Base-by-base conservation (phyloP, 352 stramenopile genomes). In the Pythium chondricola region DNA sequence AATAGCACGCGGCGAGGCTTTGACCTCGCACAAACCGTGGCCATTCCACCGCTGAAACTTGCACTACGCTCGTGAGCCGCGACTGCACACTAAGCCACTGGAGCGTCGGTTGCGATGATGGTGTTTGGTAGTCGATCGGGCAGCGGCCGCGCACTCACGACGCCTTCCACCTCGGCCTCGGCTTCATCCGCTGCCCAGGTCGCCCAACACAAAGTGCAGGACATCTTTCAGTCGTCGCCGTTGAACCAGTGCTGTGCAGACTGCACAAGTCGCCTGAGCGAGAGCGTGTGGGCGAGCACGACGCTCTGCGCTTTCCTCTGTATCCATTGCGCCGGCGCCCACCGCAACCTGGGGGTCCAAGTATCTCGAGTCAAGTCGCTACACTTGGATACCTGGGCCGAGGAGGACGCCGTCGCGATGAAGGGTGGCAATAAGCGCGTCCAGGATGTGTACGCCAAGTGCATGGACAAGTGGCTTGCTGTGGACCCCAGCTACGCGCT, bases 101-200 rank as follows among this genome's bases (percentile, higher is more conserved):
- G n/a, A n/a, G n/a, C 35, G 16, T 9, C n/a, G 26, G 16, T 18
- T 11, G 49, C 13, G 11, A 63, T 54, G 55, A 63, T 63, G 55
- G 49, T 63, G 47, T 57, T 63, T 18, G 47, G 55, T 4, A 63
- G 47, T 17, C 47, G 55, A 17, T 50, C 55, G 27, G 47, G 33
- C 20, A 63, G 55, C 32, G 42, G 25, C 8, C 55, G 55, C 4
- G 43, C 32, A 2, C 26, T 58, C 4, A 47, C 47, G 25, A 8
- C 46, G 11, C 41, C 50, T 13, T 48, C 63, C 98, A 99, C 67
- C 95, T 95, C 70, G 85, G 75, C 51, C 89, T 98, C 51, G 76
- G 93, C 67, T 83, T 98, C 65, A 98, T 99, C 95, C 84, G 98
- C 55, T 98, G 98, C 83, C 92, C 97, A 61, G 97, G 82, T 65